Evolutionary conservation across 2,329 filamentous ascomycete species (phyloP), one percentile per base, ranked within the genome.

Genomic region (Penicillium sclerotigenum): DNA sequence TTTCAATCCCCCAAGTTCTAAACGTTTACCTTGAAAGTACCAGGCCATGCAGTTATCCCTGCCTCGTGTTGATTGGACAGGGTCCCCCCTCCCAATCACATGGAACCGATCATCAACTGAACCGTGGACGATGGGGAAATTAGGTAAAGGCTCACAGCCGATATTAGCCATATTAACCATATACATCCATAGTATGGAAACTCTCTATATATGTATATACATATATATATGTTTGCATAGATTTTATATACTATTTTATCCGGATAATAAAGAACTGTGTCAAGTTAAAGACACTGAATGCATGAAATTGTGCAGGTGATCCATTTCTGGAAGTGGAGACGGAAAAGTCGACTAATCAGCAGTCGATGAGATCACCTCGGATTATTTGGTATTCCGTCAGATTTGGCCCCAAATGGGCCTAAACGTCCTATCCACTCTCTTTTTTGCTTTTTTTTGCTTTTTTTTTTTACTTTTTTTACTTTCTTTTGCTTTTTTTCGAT

Each of bases 331-430:
- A 8, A 46, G 48, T 51, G 48, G 48, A 51, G 38, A 43, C 34
- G 34, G n/a, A 3, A 37, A 20, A 36, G 33, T 34, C 18, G 14
- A 20, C 45, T 36, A 47, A 47, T 34, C 43, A 43, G 26, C 34
- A 24, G 43, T 58, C 43, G 34, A 58, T 60, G 58, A 60, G 56
- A 60, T 60, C 58, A 60, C 58, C 18, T 41, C 31, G 41, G 58
- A 46, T 28, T 26, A 46, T 46, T 20, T 43, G 11, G 24, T 42
- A 7, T 33, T 51, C 48, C 36, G 47, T 29, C 18, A 11, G 24
- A 38, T 49, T 48, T 49, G 52, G 45, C 45, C 45, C 45, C 52
- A 28, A 41, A 22, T 33, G 18, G 43, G 29, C 20, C 47, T 24
- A 20, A 51, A 34, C 38, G 28, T 16, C 13, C 10, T 24, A 22